phyloP scores from a whole-genome alignment of 805 yeast species.

The Yarrowia deformans region DNA sequence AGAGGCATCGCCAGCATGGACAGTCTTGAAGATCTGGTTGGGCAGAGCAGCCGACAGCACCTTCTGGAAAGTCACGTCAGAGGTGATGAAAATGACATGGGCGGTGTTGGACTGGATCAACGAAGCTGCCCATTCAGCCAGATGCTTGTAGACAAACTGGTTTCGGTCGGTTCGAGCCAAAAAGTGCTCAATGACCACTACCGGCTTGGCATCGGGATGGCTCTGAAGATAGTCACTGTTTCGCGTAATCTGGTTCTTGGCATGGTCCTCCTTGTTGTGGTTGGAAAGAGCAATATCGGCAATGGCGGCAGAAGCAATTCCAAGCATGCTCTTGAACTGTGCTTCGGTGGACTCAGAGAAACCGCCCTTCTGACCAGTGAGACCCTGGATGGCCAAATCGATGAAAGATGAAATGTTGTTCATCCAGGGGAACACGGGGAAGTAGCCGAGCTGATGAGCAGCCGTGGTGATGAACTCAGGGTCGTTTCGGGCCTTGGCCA shows the following conservation, averaged over 20 bases:
- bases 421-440: conserved; percentile 93
- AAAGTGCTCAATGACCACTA: conserved; percentile 81
- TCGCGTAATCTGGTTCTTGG: conserved; percentile 19
- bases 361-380: conserved; percentile 94
- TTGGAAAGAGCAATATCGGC: conserved; percentile 60
- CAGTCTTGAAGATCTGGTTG: conserved; percentile 80
- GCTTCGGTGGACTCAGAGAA: conserved; percentile 81
- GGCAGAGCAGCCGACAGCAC: conserved; percentile 77
- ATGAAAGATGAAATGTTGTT: conserved; percentile 77
- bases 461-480: conserved; percentile 68
- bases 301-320: conserved; percentile 75
- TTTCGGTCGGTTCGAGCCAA: conserved; percentile 62
- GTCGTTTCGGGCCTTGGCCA: conserved; percentile 78
- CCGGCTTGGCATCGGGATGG: conserved; percentile 85
- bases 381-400: conserved; percentile 86
- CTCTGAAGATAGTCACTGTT: conserved; percentile 71
- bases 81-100: conserved; percentile 86
- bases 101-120: conserved; percentile 81
- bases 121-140: conserved; percentile 90
- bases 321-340: conserved; percentile 80
- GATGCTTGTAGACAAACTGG: conserved; percentile 69
- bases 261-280: conserved; percentile 28
- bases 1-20: conserved; percentile 83
- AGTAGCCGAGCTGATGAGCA: conserved; percentile 84
- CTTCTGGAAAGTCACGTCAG: conserved; percentile 80